phyloP scores from a whole-genome alignment of 2,329 filamentous ascomycete genomes.

The Fusarium sororula region DNA sequence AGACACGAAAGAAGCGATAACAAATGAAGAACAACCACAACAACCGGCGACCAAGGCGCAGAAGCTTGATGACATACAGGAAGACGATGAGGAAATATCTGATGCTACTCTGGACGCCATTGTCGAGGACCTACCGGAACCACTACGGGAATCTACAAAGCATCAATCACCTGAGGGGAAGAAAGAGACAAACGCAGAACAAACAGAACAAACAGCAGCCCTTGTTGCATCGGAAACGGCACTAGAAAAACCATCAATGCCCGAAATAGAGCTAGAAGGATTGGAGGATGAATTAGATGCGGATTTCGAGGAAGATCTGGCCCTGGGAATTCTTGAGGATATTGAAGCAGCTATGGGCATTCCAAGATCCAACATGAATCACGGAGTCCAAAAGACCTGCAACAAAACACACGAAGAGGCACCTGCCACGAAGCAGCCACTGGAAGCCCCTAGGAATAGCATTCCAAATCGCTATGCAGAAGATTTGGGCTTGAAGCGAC shows the following conservation, averaged over 20 bases:
- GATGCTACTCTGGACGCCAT: not conserved
- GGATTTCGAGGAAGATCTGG: conserved; percentile 41
- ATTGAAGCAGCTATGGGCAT: conserved; percentile 31
- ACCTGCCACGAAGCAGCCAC: not conserved
- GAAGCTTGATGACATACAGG: conserved; percentile 8
- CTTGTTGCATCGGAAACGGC: not conserved
- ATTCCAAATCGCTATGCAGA: conserved; percentile 22
- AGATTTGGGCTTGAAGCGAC: conserved; percentile 31
- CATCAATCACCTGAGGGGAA: not conserved
- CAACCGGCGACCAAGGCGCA: not conserved
- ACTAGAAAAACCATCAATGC: not conserved
- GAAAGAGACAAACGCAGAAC: not conserved
- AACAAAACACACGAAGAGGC: not conserved
- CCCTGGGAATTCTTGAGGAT: conserved; percentile 37
- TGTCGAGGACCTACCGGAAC: not conserved
- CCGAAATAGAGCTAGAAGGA: conserved; percentile 16
- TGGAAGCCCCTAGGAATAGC: not conserved
- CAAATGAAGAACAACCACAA: not conserved
- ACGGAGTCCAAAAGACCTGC: not conserved
- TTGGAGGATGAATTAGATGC: conserved; percentile 42
- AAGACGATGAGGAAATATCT: conserved; percentile 25
- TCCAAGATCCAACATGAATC: not conserved
- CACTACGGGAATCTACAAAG: not conserved
- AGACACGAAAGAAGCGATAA: not conserved
- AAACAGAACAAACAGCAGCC: not conserved